These are phyloP conservation scores for Yamadazyma sp. DNA, from an alignment of 1,139 yeast species.

Conservation along the genomic window DNA sequence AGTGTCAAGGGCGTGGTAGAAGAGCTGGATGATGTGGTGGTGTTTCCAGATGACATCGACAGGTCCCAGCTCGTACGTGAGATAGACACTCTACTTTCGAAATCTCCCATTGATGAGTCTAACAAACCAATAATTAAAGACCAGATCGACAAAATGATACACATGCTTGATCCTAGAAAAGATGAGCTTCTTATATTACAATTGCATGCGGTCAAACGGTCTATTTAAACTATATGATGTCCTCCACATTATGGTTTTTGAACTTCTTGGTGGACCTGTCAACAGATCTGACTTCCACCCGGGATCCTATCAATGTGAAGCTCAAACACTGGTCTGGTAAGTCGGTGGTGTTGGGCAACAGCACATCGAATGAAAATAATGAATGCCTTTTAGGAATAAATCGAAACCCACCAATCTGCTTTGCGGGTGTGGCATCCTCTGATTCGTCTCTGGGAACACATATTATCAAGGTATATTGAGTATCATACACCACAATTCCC, in stretches of 20 bases:
- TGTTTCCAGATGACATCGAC: slow-evolving; percentile 17
- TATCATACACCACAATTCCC: slow-evolving; percentile 89
- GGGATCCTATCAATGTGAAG: slow-evolving; percentile 75
- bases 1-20: slow-evolving; percentile 23
- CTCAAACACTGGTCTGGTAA: slow-evolving; percentile 38
- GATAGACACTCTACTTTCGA: slow-evolving; percentile 17
- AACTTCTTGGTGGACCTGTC: slow-evolving; percentile 87
- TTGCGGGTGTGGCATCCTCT: slow-evolving; percentile 24
- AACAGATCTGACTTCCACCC: slow-evolving; percentile 72
- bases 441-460: slow-evolving; percentile 47
- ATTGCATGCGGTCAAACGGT: slow-evolving; percentile 20
- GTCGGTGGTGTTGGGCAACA: slow-evolving; percentile 23
- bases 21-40: slow-evolving; percentile 4
- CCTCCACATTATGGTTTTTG: slow-evolving; percentile 73
- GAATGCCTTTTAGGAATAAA: slow-evolving; percentile 62
- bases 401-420: slow-evolving; percentile 52
- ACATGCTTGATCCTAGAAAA: slow-evolving; percentile 16
- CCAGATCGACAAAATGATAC: slow-evolving; percentile 18
- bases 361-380: slow-evolving; percentile 55
- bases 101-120: slow-evolving; percentile 2
- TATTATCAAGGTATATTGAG: slow-evolving; percentile 71
- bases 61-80: slow-evolving; percentile 18
- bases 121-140: slow-evolving; percentile 9
- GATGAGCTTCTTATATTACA: slow-evolving; percentile 27
- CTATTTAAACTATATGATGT: slow-evolving; percentile 28